These are phyloP conservation scores for Erodium trifolium DNA, from an alignment of 441 rosid species.

Conservation along the genomic window DNA sequence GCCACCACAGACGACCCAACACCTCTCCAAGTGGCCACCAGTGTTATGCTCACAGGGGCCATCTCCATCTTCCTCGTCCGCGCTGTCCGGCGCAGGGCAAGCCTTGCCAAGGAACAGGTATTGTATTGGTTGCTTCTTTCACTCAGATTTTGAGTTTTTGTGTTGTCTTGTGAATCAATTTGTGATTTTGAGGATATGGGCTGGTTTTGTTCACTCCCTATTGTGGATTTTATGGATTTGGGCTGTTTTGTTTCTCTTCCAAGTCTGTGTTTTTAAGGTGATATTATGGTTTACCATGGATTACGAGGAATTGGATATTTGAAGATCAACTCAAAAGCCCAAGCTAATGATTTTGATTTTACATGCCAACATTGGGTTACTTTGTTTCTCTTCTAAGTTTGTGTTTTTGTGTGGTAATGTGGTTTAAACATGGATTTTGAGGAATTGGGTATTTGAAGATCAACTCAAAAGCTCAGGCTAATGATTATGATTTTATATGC, in stretches of 20 bases:
- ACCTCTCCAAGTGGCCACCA: conserved; percentile 60
- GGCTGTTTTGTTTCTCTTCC: neutral
- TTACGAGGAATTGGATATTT: too few relatives aligned
- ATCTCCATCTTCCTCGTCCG: conserved; percentile 78
- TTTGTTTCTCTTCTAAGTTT: too few relatives aligned
- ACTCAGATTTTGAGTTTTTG: neutral
- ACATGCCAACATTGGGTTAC: too few relatives aligned
- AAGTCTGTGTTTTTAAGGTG: neutral
- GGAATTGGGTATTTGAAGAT: too few relatives aligned
- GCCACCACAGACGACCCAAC: conserved; percentile 66
- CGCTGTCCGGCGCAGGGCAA: conserved; percentile 66
- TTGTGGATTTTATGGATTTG: too few relatives aligned
- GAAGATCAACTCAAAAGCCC: too few relatives aligned
- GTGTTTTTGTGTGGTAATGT: too few relatives aligned
- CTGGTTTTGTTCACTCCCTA: neutral
- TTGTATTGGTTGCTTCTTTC: neutral
- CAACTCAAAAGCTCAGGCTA: too few relatives aligned
- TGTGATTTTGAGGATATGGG: neutral
- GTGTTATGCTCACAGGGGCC: conserved; percentile 78
- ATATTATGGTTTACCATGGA: neutral
- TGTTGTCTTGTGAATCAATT: neutral
- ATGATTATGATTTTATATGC: too few relatives aligned
- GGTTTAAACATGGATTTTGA: too few relatives aligned
- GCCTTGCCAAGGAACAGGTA: conserved; percentile 64
- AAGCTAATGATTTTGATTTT: too few relatives aligned